Conservation (phyloP, 2,329 filamentous ascomycete species). For the Hymenoscyphus salicellus region DNA sequence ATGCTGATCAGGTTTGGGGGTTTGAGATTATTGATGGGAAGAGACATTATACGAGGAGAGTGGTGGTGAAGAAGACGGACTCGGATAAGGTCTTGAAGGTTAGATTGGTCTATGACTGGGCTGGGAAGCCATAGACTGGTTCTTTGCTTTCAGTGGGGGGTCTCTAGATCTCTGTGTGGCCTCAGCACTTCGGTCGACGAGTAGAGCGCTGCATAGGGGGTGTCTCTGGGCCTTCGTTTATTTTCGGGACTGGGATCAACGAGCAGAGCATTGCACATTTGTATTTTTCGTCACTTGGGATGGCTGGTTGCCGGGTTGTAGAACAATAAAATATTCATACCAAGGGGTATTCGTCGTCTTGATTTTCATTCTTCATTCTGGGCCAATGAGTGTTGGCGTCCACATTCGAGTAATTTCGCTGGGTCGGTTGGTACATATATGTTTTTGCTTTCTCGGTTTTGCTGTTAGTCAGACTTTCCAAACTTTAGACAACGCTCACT, state of each 20-base stretch:
- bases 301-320: background rate
- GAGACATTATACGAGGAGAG: conserved; percentile 40
- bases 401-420: too few species aligned
- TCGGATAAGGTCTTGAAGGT: conserved; percentile 37
- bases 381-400: background rate
- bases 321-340: background rate
- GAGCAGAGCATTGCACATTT: too few species aligned
- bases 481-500: too few species aligned
- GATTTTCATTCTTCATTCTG: background rate
- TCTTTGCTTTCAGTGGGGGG: too few species aligned
- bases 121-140: conserved; percentile 24
- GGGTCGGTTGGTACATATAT: too few species aligned
- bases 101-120: conserved; percentile 44
- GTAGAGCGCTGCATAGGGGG: background rate
- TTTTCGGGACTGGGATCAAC: too few species aligned
- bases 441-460: too few species aligned
- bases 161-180: background rate
- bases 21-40: conserved; percentile 43
- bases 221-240: too few species aligned
- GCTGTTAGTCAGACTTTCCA: too few species aligned
- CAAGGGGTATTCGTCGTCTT: background rate
- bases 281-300: background rate
- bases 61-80: conserved; percentile 38
- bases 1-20: conserved; percentile 52
- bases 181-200: background rate